These are phyloP conservation scores for Hanseniaspora valbyensis DNA, from an alignment of 805 yeast species.

Conservation along the genomic window DNA sequence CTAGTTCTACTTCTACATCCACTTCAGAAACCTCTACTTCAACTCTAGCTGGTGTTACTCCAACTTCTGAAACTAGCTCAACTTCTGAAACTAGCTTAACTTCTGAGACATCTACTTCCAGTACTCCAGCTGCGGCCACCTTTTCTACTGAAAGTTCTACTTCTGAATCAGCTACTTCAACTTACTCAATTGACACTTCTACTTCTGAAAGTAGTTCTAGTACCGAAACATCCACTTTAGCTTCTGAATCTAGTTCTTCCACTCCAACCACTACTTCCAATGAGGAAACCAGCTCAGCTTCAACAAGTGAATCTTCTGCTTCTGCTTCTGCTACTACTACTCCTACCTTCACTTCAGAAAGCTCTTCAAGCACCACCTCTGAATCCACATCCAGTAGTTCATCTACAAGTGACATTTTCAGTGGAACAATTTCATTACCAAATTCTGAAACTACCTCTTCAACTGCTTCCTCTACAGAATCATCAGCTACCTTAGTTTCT, in stretches of 20 bases:
- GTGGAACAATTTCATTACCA: not conserved
- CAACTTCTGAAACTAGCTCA: conserved; percentile 22
- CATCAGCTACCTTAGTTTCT: not conserved
- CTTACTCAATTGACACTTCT: too few relatives aligned
- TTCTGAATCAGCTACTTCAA: conserved; percentile 26
- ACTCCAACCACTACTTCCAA: conserved; percentile 20
- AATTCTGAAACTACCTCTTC: not conserved
- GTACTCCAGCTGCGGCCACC: conserved; percentile 23
- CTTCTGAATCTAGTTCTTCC: conserved; percentile 23
- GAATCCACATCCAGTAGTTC: too few relatives aligned
- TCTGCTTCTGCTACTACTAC: too few relatives aligned
- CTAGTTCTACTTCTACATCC: too few relatives aligned
- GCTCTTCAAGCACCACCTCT: conserved; percentile 23
- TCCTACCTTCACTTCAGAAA: conserved; percentile 31
- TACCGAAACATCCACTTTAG: conserved; percentile 15
- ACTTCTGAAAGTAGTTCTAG: too few relatives aligned
- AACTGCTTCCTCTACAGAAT: too few relatives aligned
- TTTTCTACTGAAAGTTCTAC: conserved; percentile 22
- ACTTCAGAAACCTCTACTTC: conserved; percentile 17
- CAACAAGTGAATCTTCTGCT: too few relatives aligned
- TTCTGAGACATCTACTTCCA: conserved; percentile 19
- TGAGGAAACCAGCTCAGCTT: too few relatives aligned
- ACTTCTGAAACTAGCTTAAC: conserved; percentile 21
- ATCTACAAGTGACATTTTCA: not conserved
- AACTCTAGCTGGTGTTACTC: conserved; percentile 20